Conservation (phyloP, 305 asterid genomes). For the Rubia tinctorum region DNA sequence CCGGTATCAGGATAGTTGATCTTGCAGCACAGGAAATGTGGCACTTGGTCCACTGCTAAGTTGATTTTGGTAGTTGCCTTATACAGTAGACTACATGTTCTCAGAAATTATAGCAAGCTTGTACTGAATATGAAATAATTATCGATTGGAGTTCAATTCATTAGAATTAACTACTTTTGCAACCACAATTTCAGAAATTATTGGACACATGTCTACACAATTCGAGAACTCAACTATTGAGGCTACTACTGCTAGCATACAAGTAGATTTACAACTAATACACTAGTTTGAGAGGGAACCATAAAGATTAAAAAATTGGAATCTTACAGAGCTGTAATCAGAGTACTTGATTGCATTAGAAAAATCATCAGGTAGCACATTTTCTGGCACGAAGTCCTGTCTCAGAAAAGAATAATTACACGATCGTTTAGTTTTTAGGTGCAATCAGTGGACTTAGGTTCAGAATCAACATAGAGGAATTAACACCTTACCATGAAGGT, state of each 20-base stretch:
- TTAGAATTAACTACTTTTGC: too few relatives aligned
- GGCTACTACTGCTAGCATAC: not conserved
- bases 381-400: slow-evolving; percentile 80
- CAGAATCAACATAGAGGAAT: not conserved
- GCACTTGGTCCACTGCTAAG: slow-evolving; percentile 76
- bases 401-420: slow-evolving; percentile 21
- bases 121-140: not conserved
- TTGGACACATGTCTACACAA: too few relatives aligned
- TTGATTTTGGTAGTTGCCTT: slow-evolving; percentile 96
- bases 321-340: slow-evolving; percentile 94
- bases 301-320: slow-evolving; percentile 9
- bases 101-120: slow-evolving; percentile 8
- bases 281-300: slow-evolving; percentile 3
- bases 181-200: too few relatives aligned
- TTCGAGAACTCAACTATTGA: too few relatives aligned
- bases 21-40: slow-evolving; percentile 75
- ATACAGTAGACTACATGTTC: slow-evolving; percentile 24
- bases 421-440: slow-evolving; percentile 4
- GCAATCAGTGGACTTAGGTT: not conserved
- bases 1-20: slow-evolving; percentile 58
- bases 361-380: slow-evolving; percentile 74
- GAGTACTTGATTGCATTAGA: slow-evolving; percentile 50
- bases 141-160: too few relatives aligned
- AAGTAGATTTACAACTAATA: not conserved
- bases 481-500: slow-evolving; percentile 64